These are phyloP conservation scores for Meyerozyma smithsonii DNA, from an alignment of 1,139 yeast genomes.

Conservation along the genomic window DNA sequence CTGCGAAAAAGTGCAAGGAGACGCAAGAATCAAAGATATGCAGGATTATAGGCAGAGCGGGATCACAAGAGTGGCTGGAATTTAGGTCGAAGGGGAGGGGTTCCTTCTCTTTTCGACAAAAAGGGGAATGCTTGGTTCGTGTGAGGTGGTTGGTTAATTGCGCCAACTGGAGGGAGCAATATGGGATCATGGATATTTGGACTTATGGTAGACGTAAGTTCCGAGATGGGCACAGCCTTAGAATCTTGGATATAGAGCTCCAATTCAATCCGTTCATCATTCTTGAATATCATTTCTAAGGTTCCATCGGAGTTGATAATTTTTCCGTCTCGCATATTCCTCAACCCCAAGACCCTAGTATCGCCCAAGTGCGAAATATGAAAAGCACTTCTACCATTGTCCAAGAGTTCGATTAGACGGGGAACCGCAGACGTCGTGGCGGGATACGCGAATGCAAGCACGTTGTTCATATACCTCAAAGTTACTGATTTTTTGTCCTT, in stretches of 20 bases:
- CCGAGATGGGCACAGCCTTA: constrained; percentile 32
- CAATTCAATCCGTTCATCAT: constrained; percentile 26
- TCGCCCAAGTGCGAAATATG: constrained; percentile 8
- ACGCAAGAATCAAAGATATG: not conserved
- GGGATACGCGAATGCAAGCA: constrained; percentile 57
- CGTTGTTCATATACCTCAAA: constrained; percentile 37
- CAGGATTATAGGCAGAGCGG: not conserved
- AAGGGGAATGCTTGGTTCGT: constrained; percentile 14
- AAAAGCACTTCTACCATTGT: constrained; percentile 69
- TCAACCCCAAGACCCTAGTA: constrained; percentile 9
- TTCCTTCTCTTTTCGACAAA: constrained; percentile 21
- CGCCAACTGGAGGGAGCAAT: constrained; percentile 26
- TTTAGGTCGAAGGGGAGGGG: constrained; percentile 24
- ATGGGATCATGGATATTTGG: constrained; percentile 19
- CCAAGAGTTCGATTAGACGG: constrained; percentile 58
- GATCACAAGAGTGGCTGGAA: constrained; percentile 34
- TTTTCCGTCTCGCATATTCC: constrained; percentile 15
- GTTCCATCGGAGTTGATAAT: constrained; percentile 30
- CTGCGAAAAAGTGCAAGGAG: not conserved
- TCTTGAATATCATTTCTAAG: constrained; percentile 30
- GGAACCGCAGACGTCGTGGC: constrained; percentile 63
- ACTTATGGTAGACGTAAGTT: constrained; percentile 28
- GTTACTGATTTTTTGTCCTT: constrained; percentile 20
- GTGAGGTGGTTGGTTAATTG: constrained; percentile 6
- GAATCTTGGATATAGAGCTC: constrained; percentile 32